Conservation (phyloP, 805 yeast species). For the Lachancea thermotolerans region DNA sequence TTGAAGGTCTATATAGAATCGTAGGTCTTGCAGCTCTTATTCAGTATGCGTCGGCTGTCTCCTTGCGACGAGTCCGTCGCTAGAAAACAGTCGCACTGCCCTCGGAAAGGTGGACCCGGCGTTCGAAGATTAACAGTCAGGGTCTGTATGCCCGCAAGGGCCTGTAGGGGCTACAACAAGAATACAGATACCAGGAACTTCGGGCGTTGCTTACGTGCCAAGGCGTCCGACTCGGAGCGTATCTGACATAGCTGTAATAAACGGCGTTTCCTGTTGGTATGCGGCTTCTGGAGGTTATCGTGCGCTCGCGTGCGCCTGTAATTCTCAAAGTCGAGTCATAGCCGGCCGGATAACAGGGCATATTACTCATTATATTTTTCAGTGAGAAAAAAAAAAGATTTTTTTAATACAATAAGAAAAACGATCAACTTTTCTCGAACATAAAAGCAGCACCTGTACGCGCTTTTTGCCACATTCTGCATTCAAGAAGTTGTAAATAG, state of each 20-base stretch:
- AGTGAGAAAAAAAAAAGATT: no score
- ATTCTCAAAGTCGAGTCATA: no score
- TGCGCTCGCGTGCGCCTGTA: no score
- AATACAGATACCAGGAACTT: constrained; percentile 5
- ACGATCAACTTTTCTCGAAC: no score
- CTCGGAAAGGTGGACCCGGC: constrained; percentile 6
- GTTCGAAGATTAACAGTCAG: background rate
- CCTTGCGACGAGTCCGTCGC: background rate
- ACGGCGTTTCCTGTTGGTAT: no score
- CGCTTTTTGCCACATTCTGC: no score
- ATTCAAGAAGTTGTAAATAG: no score
- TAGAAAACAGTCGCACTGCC: background rate
- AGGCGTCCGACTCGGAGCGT: constrained; percentile 5
- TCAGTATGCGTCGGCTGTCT: background rate
- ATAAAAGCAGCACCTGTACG: no score
- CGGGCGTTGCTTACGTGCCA: background rate
- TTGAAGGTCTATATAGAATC: constrained; percentile 1
- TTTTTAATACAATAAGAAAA: no score
- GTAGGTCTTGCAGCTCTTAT: background rate
- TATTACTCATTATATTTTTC: no score
- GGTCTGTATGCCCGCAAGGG: constrained; percentile 2
- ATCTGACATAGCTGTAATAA: constrained; percentile 1
- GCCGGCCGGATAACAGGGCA: no score
- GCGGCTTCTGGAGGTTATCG: no score
- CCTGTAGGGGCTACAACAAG: constrained; percentile 2